Conservation (phyloP, 495 filamentous ascomycete genomes). For the Penicillium argentinense region DNA sequence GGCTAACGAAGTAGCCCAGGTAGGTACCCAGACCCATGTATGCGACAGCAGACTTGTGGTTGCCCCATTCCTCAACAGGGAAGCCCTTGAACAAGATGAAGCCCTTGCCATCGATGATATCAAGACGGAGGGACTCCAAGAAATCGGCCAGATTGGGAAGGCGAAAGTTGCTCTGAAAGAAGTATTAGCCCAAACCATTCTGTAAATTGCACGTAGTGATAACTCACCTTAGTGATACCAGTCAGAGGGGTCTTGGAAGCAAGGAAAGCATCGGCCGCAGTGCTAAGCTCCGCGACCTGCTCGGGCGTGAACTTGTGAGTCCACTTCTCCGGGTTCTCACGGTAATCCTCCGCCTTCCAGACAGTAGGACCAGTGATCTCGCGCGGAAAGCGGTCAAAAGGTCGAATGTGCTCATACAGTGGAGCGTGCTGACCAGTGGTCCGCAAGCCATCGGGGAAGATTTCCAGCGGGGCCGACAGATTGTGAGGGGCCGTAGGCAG, state of each 20-base stretch:
- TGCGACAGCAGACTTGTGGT: conserved; percentile 71
- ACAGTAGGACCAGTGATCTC: conserved; percentile 71
- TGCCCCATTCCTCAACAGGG: conserved; percentile 69
- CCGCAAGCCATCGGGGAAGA: conserved; percentile 53
- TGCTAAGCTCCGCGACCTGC: conserved; percentile 66
- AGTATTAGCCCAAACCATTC: too few relatives aligned
- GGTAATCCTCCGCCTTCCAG: conserved; percentile 71
- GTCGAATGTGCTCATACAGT: conserved; percentile 59
- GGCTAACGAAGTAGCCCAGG: conserved; percentile 77
- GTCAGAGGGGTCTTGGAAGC: conserved; percentile 61
- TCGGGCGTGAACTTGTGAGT: conserved; percentile 62
- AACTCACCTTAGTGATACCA: conserved; percentile 69
- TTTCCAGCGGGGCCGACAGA: conserved; percentile 28
- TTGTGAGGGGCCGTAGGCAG: conserved; percentile 33
- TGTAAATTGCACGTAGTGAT: too few relatives aligned
- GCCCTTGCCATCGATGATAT: conserved; percentile 76
- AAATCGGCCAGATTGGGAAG: conserved; percentile 58
- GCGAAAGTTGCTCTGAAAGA: conserved; percentile 39
- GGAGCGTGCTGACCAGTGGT: conserved; percentile 78
- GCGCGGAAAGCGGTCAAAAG: conserved; percentile 70
- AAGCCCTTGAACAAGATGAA: conserved; percentile 82
- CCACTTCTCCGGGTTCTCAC: conserved; percentile 68
- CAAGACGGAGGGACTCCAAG: conserved; percentile 57
- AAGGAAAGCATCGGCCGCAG: conserved; percentile 66
- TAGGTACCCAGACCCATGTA: conserved; percentile 83